Conservation (phyloP, 805 yeast species). For the Saturnispora quitensis region DNA sequence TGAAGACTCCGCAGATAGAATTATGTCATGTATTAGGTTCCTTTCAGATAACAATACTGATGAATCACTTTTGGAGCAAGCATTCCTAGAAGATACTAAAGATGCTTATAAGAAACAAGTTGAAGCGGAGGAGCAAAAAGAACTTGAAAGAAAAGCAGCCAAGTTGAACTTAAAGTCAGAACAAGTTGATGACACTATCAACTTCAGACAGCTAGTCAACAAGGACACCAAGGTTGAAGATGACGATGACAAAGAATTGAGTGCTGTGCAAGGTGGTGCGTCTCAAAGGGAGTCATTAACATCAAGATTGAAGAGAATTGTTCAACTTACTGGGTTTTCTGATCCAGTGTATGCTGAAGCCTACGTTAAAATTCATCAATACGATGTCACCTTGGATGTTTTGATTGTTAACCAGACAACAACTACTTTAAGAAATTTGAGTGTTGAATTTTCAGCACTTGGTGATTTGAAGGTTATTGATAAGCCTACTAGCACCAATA, state of each 20-base stretch:
- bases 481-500: constrained; percentile 77
- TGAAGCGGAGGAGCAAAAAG: constrained; percentile 47
- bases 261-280: constrained; percentile 43
- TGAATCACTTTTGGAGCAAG: constrained; percentile 40
- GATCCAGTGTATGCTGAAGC: constrained; percentile 99
- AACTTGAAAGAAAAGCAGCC: constrained; percentile 46
- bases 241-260: constrained; percentile 49
- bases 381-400: constrained; percentile 90
- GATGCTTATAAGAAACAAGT: constrained; percentile 73
- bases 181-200: constrained; percentile 69
- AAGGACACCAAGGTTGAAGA: constrained; percentile 32
- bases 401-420: constrained; percentile 90
- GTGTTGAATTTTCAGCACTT: constrained; percentile 90
- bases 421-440: constrained; percentile 78
- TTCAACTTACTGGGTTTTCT: constrained; percentile 94
- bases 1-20: constrained; percentile 95
- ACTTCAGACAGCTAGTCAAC: constrained; percentile 68
- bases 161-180: constrained; percentile 56
- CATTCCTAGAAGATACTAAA: constrained; percentile 82
- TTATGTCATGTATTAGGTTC: constrained; percentile 75
- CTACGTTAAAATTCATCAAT: constrained; percentile 90
- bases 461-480: constrained; percentile 95
- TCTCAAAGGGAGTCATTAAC: constrained; percentile 50
- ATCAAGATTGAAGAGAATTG: constrained; percentile 78
- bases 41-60: constrained; percentile 56